Conservation (phyloP, 805 yeast species). For the Candida jianshihensis region DNA sequence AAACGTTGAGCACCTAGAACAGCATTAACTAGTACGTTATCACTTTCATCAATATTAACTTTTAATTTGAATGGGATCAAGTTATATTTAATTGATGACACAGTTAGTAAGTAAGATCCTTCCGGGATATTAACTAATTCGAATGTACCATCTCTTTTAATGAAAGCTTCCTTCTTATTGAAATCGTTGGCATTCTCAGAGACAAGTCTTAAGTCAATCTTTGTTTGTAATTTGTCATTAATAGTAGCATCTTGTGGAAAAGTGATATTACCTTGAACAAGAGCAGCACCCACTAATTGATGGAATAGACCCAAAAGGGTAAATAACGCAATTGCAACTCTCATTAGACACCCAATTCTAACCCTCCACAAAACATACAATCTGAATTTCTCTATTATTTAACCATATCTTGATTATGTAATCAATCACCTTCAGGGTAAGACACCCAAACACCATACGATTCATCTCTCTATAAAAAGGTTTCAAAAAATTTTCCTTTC, state of each 20-base stretch:
- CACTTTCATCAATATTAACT: constrained; percentile 11
- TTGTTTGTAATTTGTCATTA: constrained; percentile 9
- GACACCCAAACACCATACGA: not conserved
- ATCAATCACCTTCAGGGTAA: no score
- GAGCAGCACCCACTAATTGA: not conserved
- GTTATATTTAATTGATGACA: constrained; percentile 16
- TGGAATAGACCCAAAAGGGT: not conserved
- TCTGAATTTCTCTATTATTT: no score
- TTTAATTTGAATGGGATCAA: constrained; percentile 17
- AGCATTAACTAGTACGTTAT: constrained; percentile 7
- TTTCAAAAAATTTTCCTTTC: not conserved
- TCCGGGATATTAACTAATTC: constrained; percentile 7
- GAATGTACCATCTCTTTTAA: constrained; percentile 12
- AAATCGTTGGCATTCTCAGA: not conserved
- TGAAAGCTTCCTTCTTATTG: constrained; percentile 4
- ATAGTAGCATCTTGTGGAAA: constrained; percentile 9
- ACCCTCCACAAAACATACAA: no score
- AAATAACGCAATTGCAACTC: not conserved
- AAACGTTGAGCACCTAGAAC: constrained; percentile 10
- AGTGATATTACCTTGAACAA: constrained; percentile 10
- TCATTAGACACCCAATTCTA: no score
- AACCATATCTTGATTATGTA: no score
- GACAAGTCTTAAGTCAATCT: constrained; percentile 10
- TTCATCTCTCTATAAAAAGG: not conserved
- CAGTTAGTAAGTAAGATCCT: constrained; percentile 15